Base-by-base conservation (phyloP, 1,284 basidiomycete species). In the Tetrapyrgos nigripes region DNA sequence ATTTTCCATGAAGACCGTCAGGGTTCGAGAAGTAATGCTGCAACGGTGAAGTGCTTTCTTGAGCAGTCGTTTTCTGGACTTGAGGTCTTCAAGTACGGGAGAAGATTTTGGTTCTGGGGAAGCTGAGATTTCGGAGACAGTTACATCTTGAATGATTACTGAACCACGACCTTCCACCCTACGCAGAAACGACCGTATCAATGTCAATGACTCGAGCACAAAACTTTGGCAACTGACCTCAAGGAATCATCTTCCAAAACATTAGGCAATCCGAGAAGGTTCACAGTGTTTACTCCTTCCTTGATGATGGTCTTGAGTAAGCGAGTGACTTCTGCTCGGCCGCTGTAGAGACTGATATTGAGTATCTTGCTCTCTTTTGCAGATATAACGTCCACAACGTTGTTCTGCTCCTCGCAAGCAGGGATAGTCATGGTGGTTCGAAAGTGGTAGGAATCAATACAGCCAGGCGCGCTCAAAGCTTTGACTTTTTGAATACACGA, bases 91-190 rank as follows among this genome's bases (percentile, higher is more conserved):
- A 21, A 57, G 27, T 4, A 61, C 61, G 3, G 55, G 37, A 0
- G 70, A 69, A 0, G 66, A 62, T 14, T 55, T 59, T 1, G 59
- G 53, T 21, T 52, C 35, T 14, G 56, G 27, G 1, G 60, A 45
- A 4, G 29, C 23, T 4, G 64, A 61, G 2, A 64, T 57, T 13
- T 60, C 55, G 4, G 69, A 72, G 27, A 71, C 60, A 10, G 70
- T 68, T 3, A 77, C 74, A 47, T 76, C 74, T 31, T 77, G 72
- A 24, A 77, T 78, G 2, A 71, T 71, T 0, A 71, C 75, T 19
- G 62, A 48, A 21, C 76, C 75, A 47, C 68, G 61, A 17, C 72
- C 73, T 61, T 77, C 74, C 6, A 76, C 73, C 51, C 75, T 77
- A 48, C 33, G 37, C 5, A 27, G 17, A 23, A 43, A 2, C 21